phyloP scores from a whole-genome alignment of 768 basidiomycete genomes.

The Saitozyma sp. region DNA sequence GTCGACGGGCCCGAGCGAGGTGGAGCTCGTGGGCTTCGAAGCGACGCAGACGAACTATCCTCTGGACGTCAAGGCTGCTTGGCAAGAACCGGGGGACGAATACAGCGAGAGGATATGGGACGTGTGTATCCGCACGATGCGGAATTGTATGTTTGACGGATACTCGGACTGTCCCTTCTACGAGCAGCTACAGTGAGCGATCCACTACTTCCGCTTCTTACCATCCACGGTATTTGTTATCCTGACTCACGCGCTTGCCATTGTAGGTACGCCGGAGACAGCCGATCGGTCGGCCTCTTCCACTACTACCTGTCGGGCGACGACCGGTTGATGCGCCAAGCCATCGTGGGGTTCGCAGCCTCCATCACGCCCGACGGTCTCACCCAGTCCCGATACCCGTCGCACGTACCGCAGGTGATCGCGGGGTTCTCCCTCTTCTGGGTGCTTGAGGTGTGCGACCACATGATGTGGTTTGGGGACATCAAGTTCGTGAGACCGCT shows the following conservation, averaged over 20 bases:
- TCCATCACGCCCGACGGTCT: conserved; percentile 26
- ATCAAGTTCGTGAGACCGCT: conserved; percentile 15
- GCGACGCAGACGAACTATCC: conserved; percentile 33
- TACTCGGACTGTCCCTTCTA: conserved; percentile 41
- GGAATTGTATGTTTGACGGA: conserved; percentile 38
- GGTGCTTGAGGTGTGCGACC: conserved; percentile 27
- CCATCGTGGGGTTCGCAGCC: conserved; percentile 27
- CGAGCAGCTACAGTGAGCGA: conserved; percentile 29
- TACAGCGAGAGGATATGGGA: conserved; percentile 27
- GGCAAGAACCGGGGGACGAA: conserved; percentile 12
- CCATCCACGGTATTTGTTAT: neutral
- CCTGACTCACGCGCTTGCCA: neutral
- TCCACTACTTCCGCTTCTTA: neutral
- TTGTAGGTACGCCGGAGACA: conserved; percentile 29
- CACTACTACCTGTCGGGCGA: conserved; percentile 37
- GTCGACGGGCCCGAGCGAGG: no score
- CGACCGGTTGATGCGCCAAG: conserved; percentile 28
- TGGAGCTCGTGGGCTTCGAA: neutral
- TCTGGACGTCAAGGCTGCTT: conserved; percentile 20
- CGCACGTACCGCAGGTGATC: conserved; percentile 33
- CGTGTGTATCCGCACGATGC: conserved; percentile 27
- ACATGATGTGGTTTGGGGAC: conserved; percentile 28
- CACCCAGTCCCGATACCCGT: conserved; percentile 31
- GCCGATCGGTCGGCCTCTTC: conserved; percentile 31
- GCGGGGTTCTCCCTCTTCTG: conserved; percentile 37